Conservation (phyloP, 1,284 basidiomycete species). For the Heterobasidion occidentale region DNA sequence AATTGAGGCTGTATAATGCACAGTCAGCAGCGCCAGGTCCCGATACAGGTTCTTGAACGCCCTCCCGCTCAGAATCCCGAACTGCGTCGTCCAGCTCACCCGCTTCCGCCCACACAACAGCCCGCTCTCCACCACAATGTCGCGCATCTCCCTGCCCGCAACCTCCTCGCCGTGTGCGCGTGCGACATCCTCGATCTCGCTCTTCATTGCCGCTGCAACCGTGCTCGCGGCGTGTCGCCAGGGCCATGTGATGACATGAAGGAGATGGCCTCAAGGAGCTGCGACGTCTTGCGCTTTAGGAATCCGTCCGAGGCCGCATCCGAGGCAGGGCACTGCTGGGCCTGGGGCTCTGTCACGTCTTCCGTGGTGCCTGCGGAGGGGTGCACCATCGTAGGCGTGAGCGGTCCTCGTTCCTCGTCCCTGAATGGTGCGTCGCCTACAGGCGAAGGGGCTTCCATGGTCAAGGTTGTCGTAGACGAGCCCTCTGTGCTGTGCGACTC, state of each 20-base stretch:
- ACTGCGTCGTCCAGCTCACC: constrained; percentile 85
- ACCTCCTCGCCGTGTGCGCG: constrained; percentile 9
- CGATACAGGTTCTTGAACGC: constrained; percentile 99
- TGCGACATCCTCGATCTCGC: constrained; percentile 53
- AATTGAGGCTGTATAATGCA: constrained; percentile 86
- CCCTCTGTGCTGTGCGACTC: constrained; percentile 33
- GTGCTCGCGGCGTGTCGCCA: constrained; percentile 42
- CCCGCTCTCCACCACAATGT: constrained; percentile 57
- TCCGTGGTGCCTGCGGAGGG: constrained; percentile 3
- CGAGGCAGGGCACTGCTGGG: constrained; percentile 36
- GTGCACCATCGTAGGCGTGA: constrained; percentile 19
- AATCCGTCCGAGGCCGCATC: constrained; percentile 39
- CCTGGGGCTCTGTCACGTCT: constrained; percentile 49
- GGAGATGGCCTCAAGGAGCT: constrained; percentile 63
- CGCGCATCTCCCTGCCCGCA: constrained; percentile 39
- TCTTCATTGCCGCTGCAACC: constrained; percentile 54
- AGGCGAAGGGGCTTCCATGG: constrained; percentile 24
- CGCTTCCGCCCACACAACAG: constrained; percentile 74
- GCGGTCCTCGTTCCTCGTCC: constrained; percentile 55
- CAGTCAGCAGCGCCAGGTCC: constrained; percentile 85
- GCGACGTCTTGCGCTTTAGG: constrained; percentile 72
- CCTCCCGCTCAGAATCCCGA: constrained; percentile 85
- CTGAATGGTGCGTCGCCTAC: constrained; percentile 34
- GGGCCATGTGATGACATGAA: constrained; percentile 28
- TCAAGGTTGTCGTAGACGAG: constrained; percentile 16